Conservation (phyloP, 257 asterid genomes). For the Solanum bulbocastanum region DNA sequence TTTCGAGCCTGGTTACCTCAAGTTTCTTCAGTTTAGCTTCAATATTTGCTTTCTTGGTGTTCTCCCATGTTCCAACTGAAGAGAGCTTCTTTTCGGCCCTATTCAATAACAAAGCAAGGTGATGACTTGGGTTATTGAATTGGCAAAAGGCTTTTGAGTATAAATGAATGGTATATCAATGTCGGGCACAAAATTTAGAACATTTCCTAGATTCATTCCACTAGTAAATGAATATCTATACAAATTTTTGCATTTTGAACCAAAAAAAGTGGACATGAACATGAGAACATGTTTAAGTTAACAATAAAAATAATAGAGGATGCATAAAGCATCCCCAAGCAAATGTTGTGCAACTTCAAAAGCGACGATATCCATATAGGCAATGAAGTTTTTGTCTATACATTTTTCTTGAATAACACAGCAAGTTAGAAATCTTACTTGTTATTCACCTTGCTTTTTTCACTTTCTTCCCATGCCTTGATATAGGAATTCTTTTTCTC, state of each 20-base stretch:
- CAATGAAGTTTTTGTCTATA: background rate
- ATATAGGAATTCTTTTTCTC: slow-evolving; percentile 55
- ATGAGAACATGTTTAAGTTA: background rate
- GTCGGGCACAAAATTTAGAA: background rate
- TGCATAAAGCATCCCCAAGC: background rate
- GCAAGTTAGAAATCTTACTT: slow-evolving; percentile 34
- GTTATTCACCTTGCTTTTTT: slow-evolving; percentile 65
- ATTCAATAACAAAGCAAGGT: background rate
- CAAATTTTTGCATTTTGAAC: background rate
- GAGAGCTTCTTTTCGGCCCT: slow-evolving; percentile 71
- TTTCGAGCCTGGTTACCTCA: slow-evolving; percentile 34
- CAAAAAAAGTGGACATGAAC: background rate
- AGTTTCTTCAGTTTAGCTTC: slow-evolving; percentile 54
- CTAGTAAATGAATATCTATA: background rate
- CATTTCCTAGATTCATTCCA: background rate
- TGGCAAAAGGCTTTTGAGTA: background rate
- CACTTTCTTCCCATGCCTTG: slow-evolving; percentile 87
- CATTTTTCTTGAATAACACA: background rate
- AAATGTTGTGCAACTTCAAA: background rate
- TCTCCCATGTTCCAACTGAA: slow-evolving; percentile 70
- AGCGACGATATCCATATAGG: background rate
- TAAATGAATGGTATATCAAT: background rate
- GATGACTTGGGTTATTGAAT: background rate
- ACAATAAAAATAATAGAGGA: background rate
- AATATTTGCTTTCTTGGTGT: slow-evolving; percentile 56